phyloP scores from a whole-genome alignment of 192 early-diverging fungal species.

The Coemansia sp. region DNA sequence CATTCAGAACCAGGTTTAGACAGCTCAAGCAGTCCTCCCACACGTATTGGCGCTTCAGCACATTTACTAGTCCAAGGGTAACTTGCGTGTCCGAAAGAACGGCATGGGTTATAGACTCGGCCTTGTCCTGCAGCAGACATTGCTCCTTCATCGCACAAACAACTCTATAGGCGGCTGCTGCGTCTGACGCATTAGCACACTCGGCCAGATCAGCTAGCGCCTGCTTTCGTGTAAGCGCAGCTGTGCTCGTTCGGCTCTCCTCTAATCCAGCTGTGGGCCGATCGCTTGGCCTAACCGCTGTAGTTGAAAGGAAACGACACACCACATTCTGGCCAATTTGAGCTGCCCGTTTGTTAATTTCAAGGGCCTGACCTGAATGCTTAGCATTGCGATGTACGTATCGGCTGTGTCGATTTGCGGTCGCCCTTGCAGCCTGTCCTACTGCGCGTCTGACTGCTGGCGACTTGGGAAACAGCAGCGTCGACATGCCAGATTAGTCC shows the following conservation, averaged over 20 bases:
- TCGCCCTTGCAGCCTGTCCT: not conserved
- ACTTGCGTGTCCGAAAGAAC: slow-evolving; percentile 26
- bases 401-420: not conserved
- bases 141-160: slow-evolving; percentile 5
- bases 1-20: slow-evolving; percentile 27
- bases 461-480: not conserved
- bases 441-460: not conserved
- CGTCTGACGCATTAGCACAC: not conserved
- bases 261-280: not conserved
- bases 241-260: not conserved
- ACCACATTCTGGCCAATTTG: not conserved
- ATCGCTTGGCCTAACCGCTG: not conserved
- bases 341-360: not conserved
- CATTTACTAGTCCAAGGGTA: slow-evolving; percentile 3
- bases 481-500: slow-evolving; percentile 5
- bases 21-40: slow-evolving; percentile 34
- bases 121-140: not conserved
- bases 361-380: not conserved
- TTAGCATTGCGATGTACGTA: not conserved
- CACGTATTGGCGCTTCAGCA: slow-evolving; percentile 6
- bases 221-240: not conserved
- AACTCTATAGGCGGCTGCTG: slow-evolving; percentile 12
- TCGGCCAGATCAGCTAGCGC: slow-evolving; percentile 1
- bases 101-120: not conserved
- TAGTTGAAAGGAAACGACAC: not conserved